phyloP scores from a whole-genome alignment of 2,329 filamentous ascomycete species.

The Didymella glomerata region DNA sequence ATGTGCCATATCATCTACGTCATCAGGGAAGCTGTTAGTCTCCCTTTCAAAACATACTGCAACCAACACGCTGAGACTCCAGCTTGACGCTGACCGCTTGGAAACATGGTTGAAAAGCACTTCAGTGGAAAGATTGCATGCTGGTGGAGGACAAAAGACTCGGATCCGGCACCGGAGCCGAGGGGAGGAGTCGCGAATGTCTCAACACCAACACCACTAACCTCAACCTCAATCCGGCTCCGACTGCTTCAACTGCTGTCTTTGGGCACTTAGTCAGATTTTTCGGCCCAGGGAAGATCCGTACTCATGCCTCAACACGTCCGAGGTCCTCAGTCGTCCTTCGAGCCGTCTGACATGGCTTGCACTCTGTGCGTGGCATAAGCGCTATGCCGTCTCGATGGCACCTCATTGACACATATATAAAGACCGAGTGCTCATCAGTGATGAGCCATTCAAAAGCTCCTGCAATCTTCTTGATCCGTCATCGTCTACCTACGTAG shows the following conservation, averaged over 20 bases:
- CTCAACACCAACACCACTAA: neutral
- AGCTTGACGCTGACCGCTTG: neutral
- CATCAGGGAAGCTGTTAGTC: neutral
- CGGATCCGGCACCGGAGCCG: constrained; percentile 19
- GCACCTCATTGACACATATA: neutral
- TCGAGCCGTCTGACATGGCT: neutral
- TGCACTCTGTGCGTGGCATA: constrained; percentile 2
- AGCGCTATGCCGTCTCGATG: constrained; percentile 11
- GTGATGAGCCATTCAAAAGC: neutral
- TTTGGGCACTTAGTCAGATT: neutral
- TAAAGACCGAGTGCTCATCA: neutral
- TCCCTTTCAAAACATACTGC: neutral
- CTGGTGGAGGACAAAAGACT: neutral
- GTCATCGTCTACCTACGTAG: neutral
- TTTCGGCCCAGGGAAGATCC: neutral
- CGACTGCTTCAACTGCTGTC: constrained; percentile 4
- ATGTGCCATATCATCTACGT: neutral
- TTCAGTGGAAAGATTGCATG: neutral
- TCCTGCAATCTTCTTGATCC: neutral
- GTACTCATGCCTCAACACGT: neutral
- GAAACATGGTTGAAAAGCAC: too few relatives aligned
- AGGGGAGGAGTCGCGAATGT: neutral
- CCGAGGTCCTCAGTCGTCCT: neutral
- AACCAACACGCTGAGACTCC: neutral
- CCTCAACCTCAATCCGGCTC: neutral